Evolutionary conservation across 805 yeast species (phyloP).

Genomic region (Scheffersomyces spartinae): DNA sequence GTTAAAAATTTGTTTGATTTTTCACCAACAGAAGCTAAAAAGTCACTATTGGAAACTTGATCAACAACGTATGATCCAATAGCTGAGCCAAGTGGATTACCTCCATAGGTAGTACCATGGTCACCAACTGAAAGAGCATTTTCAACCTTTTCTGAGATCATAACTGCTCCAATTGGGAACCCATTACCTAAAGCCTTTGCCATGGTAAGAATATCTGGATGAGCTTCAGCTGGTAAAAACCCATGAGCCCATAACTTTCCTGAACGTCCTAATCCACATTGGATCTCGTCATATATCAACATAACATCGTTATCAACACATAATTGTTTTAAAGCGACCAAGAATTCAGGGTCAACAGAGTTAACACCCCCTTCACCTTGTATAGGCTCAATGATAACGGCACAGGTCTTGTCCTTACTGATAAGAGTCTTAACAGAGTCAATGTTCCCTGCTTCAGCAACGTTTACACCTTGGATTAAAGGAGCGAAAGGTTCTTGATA

Average conservation of each 20-base stretch:
- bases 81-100: slow-evolving; percentile 85
- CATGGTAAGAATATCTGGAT: slow-evolving; percentile 88
- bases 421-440: slow-evolving; percentile 46
- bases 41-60: slow-evolving; percentile 47
- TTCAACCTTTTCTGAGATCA: slow-evolving; percentile 75
- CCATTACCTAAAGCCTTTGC: slow-evolving; percentile 98
- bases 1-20: slow-evolving; percentile 48
- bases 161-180: slow-evolving; percentile 89
- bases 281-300: slow-evolving; percentile 90
- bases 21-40: slow-evolving; percentile 46
- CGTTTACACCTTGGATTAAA: slow-evolving; percentile 76
- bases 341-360: slow-evolving; percentile 51
- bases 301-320: slow-evolving; percentile 62
- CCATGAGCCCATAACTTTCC: slow-evolving; percentile 93
- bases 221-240: slow-evolving; percentile 62
- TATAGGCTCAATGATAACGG: slow-evolving; percentile 90
- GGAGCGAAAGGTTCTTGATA: slow-evolving; percentile 90
- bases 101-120: slow-evolving; percentile 97
- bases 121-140: slow-evolving; percentile 73
- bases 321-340: slow-evolving; percentile 50
- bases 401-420: slow-evolving; percentile 58
- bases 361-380: slow-evolving; percentile 98
- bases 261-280: slow-evolving; percentile 90
- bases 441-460: slow-evolving; percentile 52
- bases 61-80: slow-evolving; percentile 70